Evolutionary conservation across 2,329 filamentous ascomycete species (phyloP).

Genomic region (Penicillium sp.): DNA sequence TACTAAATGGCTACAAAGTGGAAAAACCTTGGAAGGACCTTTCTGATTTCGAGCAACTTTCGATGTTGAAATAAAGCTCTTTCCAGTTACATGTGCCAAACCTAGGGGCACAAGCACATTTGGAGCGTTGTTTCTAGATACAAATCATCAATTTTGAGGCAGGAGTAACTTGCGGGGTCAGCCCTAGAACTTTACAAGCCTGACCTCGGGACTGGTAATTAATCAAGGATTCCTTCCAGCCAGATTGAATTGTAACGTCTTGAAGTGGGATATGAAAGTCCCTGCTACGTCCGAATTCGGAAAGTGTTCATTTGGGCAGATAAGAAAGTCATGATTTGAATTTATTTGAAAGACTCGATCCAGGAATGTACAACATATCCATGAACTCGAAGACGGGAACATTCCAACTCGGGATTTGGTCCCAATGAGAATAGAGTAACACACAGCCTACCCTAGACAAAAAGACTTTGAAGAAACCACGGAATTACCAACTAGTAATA

Average conservation of each 20-base stretch:
- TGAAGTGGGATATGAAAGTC: too few relatives aligned
- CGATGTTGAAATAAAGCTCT: too few relatives aligned
- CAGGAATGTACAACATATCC: conserved; percentile 10
- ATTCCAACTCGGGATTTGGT: not conserved
- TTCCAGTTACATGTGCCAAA: not conserved
- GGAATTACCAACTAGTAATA: not conserved
- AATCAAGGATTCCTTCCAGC: too few relatives aligned
- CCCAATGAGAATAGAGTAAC: not conserved
- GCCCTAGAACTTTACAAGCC: too few relatives aligned
- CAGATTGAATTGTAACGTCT: too few relatives aligned
- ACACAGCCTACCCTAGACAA: not conserved
- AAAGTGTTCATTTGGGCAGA: not conserved
- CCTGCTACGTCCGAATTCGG: too few relatives aligned
- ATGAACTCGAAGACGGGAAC: not conserved
- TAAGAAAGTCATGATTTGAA: not conserved
- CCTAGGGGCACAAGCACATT: not conserved
- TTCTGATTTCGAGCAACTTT: not conserved
- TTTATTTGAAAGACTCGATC: conserved; percentile 2
- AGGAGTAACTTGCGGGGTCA: not conserved
- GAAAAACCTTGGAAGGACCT: not conserved
- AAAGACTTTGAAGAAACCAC: not conserved
- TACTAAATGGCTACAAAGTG: not conserved
- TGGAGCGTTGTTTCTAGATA: not conserved
- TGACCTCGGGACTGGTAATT: too few relatives aligned
- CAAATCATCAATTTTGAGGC: not conserved